These are phyloP conservation scores for Xylaria longipes DNA, from an alignment of 495 filamentous ascomycete genomes.

Conservation along the genomic window DNA sequence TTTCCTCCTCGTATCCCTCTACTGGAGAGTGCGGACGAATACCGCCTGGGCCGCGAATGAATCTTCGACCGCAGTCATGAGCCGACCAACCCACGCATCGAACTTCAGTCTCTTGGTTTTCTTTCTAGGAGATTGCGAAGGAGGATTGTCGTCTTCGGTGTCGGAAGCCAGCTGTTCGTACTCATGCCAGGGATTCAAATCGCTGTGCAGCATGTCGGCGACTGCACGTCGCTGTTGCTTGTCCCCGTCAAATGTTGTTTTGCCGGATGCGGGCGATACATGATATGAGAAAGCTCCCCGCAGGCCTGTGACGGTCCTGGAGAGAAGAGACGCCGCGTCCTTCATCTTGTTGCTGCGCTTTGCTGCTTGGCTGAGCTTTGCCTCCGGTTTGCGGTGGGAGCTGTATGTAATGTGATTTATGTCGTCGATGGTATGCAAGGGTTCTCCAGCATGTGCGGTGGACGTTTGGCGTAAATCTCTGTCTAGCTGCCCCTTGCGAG, in stretches of 20 bases:
- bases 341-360: background rate
- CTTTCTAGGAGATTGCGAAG: background rate
- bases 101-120: background rate
- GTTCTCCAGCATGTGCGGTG: background rate
- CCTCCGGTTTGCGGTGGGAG: background rate
- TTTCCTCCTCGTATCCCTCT: background rate
- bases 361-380: background rate
- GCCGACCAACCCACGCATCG: background rate
- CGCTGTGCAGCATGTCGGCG: background rate
- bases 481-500: background rate
- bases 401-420: background rate
- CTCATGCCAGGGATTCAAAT: slow-evolving; percentile 16
- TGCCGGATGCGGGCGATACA: background rate
- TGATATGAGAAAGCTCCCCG: background rate
- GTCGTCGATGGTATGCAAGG: background rate
- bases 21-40: background rate
- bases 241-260: background rate
- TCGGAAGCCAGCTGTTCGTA: slow-evolving; percentile 11
- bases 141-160: background rate
- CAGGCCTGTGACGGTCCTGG: background rate
- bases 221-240: background rate
- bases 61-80: background rate
- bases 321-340: background rate
- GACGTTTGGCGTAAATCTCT: background rate
- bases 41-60: background rate